phyloP scores from a whole-genome alignment of 768 basidiomycete genomes.

The Coprinellus aureogranulatus region DNA sequence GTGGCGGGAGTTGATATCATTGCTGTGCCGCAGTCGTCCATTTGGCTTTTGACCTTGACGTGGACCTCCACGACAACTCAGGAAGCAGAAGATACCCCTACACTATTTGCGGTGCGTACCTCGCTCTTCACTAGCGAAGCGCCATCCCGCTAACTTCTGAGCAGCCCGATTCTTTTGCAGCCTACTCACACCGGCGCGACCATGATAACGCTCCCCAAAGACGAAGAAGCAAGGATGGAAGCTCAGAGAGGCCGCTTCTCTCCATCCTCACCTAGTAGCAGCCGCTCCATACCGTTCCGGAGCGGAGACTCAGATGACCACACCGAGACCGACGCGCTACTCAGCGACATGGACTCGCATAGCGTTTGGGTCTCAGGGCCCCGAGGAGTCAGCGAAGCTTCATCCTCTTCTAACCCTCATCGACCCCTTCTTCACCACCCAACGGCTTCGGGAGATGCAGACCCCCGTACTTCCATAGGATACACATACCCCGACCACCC shows the following conservation, averaged over 20 bases:
- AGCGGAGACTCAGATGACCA: neutral
- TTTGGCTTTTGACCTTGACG: no score
- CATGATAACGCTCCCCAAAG: constrained; percentile 11
- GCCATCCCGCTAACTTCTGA: no score
- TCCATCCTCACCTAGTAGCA: constrained; percentile 6
- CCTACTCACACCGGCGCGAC: neutral
- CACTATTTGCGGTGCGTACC: no score
- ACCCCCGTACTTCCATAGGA: no score
- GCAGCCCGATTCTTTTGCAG: no score
- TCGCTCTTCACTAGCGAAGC: no score
- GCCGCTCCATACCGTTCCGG: constrained; percentile 1
- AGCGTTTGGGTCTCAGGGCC: neutral
- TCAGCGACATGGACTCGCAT: neutral
- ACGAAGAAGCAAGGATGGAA: constrained; percentile 1
- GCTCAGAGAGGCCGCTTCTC: constrained; percentile 2
- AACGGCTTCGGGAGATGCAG: constrained; percentile 6
- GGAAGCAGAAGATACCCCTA: no score
- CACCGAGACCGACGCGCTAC: neutral
- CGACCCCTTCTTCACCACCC: neutral
- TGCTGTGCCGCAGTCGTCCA: no score
- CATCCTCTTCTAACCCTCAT: neutral
- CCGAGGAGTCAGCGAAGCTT: neutral
- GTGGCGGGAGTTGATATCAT: no score
- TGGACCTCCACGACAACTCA: no score
- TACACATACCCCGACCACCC: constrained; percentile 35